phyloP scores from a whole-genome alignment of 2,329 filamentous ascomycete genomes.

The Endothia cerciana region DNA sequence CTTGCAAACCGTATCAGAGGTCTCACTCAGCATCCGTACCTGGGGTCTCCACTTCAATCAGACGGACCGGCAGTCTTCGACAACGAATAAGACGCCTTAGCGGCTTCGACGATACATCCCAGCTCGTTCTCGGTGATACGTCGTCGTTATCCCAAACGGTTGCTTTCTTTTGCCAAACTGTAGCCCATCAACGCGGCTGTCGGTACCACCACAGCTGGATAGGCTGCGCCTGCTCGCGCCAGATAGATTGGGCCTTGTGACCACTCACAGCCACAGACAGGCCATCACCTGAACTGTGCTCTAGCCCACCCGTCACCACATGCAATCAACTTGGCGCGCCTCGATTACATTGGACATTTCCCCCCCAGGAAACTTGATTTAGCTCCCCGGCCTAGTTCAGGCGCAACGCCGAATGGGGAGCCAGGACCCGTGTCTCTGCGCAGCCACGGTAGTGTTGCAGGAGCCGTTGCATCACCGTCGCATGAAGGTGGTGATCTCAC shows the following conservation, averaged over 20 bases:
- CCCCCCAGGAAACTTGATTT: not conserved
- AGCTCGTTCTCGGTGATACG: not conserved
- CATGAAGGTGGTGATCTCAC: not conserved
- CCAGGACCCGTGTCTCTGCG: not conserved
- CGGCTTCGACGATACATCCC: not conserved
- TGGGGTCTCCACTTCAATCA: not conserved
- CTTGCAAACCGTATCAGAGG: constrained; percentile 1
- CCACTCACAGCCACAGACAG: constrained; percentile 17
- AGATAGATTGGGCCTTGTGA: constrained; percentile 16
- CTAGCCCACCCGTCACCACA: not conserved
- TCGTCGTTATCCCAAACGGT: not conserved
- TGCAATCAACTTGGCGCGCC: not conserved
- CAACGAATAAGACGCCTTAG: not conserved
- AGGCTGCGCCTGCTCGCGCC: constrained; percentile 1
- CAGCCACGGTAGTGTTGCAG: not conserved
- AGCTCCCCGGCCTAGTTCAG: constrained; percentile 1
- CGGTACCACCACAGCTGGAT: not conserved
- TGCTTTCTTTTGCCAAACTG: not conserved
- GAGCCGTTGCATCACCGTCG: not conserved
- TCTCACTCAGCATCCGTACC: not conserved
- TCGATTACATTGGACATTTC: not conserved
- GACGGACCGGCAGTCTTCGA: not conserved
- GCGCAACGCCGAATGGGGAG: constrained; percentile 18
- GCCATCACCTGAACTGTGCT: constrained; percentile 3
- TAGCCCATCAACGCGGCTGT: not conserved